Base-by-base conservation (phyloP, 2,329 filamentous ascomycete genomes). In the Tolypocladium inflatum region DNA sequence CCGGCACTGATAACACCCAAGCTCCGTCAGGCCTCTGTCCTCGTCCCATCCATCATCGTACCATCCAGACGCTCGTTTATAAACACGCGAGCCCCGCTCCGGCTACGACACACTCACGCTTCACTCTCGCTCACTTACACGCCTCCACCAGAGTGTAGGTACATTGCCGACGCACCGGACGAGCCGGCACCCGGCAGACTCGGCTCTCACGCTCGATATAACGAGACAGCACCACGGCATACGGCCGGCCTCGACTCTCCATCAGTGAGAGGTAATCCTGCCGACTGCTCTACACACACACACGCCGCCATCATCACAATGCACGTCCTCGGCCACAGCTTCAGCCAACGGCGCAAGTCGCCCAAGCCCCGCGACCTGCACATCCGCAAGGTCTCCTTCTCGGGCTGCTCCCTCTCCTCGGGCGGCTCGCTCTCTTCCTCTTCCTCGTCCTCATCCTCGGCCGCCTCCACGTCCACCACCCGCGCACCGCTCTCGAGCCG, bases 301-400 rank as follows among this genome's bases (percentile, higher is more conserved):
- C n/a, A n/a, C n/a, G n/a, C n/a, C 50, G 21, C n/a, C 15, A 50
- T 54, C 55, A 56, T 39, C 65, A 68, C 38, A 41, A 74, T 74
- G 72, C 71, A 72, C 61, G 68, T 74, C 48, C 63, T 74, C 58
- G 65, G 66, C 59, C 68, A 70, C 61, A 66, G 71, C 64, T 72
- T 74, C 64, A 65, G 68, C 63, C 67, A 71, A 55, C 66, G 70
- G 63, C 70, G 71, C 61, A 73, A 73, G 65, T 65, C 67, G 55
- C 60, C 66, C 59, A 69, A 68, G 61, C 70, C 73, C 39, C 67
- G 71, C 54, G 68, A 74, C 56, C 68, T 75, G 30, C 71, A 73
- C 60, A 74, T 75, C 58, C 71, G 73, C 65, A 75, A 75, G 65
- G 63, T 75, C 54, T 75, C 73, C 51, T 72, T 74, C 63, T 74